Evolutionary conservation across 2,329 filamentous ascomycete genomes (phyloP).

Genomic region (Cercospora sp.): DNA sequence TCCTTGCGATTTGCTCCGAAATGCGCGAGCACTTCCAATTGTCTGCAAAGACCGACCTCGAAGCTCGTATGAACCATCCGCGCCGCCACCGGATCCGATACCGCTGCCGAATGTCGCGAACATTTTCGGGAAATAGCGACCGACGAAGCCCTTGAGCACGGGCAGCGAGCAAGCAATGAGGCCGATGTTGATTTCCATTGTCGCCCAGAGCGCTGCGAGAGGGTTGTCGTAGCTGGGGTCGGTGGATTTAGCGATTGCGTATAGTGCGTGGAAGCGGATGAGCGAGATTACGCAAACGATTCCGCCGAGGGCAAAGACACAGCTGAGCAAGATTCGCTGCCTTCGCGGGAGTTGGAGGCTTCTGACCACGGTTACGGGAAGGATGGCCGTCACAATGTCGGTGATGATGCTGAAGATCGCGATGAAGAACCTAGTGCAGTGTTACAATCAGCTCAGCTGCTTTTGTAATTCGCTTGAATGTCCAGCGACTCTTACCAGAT

Average conservation of each 20-base stretch:
- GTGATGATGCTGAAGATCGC: conserved; percentile 37
- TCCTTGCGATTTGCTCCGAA: not conserved
- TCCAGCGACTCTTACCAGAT: conserved; percentile 27
- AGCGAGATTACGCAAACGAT: conserved; percentile 31
- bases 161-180: conserved; percentile 33
- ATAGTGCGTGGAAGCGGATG: conserved; percentile 28
- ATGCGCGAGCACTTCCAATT: not conserved
- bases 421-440: conserved; percentile 29
- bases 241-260: conserved; percentile 25
- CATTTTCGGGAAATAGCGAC: conserved; percentile 24
- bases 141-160: conserved; percentile 27
- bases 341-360: conserved; percentile 30
- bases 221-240: conserved; percentile 32
- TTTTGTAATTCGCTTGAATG: not conserved
- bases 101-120: conserved; percentile 9
- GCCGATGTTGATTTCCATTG: conserved; percentile 31
- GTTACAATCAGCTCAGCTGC: not conserved
- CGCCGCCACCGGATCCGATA: not conserved
- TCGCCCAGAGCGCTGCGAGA: conserved; percentile 27
- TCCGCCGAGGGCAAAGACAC: conserved; percentile 37
- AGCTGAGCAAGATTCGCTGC: conserved; percentile 33
- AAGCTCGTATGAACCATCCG: not conserved
- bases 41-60: conserved; percentile 7
- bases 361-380: conserved; percentile 39
- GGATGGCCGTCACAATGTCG: conserved; percentile 36